Conservation (phyloP, 805 yeast genomes). For the Candida piceae region DNA sequence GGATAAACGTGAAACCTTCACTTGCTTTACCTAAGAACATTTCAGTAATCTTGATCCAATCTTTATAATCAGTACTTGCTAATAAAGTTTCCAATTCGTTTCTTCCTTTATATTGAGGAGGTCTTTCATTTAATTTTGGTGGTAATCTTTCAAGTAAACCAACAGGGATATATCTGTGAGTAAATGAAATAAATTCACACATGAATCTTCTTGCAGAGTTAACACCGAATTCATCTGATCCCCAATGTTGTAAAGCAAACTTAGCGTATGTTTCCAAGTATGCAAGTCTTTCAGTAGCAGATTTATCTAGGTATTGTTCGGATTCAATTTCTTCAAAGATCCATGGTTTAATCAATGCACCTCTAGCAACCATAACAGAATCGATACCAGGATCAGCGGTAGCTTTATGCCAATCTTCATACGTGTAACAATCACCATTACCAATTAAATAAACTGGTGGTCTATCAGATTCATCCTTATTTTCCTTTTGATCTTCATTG, state of each 20-base stretch:
- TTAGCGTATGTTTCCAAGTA: slow-evolving; percentile 63
- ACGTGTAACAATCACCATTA: slow-evolving; percentile 87
- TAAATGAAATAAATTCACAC: slow-evolving; percentile 92
- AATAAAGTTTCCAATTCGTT: slow-evolving; percentile 86
- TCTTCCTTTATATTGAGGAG: slow-evolving; percentile 90
- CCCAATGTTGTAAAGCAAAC: slow-evolving; percentile 95
- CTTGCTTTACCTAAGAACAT: slow-evolving; percentile 89
- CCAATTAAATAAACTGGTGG: slow-evolving; percentile 81
- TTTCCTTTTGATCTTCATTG: slow-evolving; percentile 49
- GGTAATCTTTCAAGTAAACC: slow-evolving; percentile 89
- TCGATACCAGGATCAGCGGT: slow-evolving; percentile 67
- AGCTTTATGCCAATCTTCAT: slow-evolving; percentile 83
- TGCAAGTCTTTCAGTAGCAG: slow-evolving; percentile 84
- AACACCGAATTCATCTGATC: slow-evolving; percentile 92
- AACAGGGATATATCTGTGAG: slow-evolving; percentile 90
- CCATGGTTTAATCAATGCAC: slow-evolving; percentile 98
- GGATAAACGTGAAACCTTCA: slow-evolving; percentile 70
- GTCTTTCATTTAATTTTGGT: slow-evolving; percentile 86
- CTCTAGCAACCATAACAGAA: slow-evolving; percentile 96
- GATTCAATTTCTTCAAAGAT: slow-evolving; percentile 92
- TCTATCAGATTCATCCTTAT: slow-evolving; percentile 52
- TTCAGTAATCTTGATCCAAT: slow-evolving; percentile 95
- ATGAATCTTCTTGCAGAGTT: slow-evolving; percentile 81
- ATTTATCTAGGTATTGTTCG: slow-evolving; percentile 83
- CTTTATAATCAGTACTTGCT: slow-evolving; percentile 79